phyloP scores from a whole-genome alignment of 495 filamentous ascomycete species.

The Glonium stellatum region DNA sequence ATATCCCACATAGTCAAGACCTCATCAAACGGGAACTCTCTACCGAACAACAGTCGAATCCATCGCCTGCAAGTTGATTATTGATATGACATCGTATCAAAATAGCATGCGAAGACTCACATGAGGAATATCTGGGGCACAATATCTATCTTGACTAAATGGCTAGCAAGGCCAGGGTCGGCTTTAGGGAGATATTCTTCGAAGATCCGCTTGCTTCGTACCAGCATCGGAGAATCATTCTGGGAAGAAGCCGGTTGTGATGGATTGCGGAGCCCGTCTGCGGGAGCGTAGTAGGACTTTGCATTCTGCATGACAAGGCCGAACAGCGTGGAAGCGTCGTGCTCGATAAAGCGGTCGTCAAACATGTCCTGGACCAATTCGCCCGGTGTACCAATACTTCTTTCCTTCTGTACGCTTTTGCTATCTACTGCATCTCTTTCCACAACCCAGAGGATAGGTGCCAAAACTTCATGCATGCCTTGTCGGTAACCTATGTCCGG shows the following conservation, averaged over 20 bases:
- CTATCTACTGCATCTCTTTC: conserved; percentile 69
- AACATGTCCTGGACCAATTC: conserved; percentile 56
- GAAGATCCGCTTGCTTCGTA: conserved; percentile 77
- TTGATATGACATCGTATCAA: not conserved
- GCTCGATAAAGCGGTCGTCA: conserved; percentile 68
- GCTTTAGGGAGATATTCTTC: conserved; percentile 66
- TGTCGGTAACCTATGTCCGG: conserved; percentile 84
- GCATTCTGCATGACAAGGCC: conserved; percentile 78
- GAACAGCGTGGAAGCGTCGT: conserved; percentile 86
- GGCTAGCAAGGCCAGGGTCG: conserved; percentile 74
- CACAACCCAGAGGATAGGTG: conserved; percentile 83
- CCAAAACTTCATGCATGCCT: conserved; percentile 94
- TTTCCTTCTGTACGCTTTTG: conserved; percentile 18
- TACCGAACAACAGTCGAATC: conserved; percentile 87
- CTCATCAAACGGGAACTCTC: conserved; percentile 86
- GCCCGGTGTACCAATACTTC: conserved; percentile 31
- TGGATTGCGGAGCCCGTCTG: conserved; percentile 20
- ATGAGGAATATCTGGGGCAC: conserved; percentile 96
- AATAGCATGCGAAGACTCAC: conserved; percentile 43
- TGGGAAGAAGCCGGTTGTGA: conserved; percentile 33
- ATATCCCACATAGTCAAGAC: conserved; percentile 82
- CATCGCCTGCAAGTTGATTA: conserved; percentile 57
- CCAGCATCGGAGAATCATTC: conserved; percentile 71
- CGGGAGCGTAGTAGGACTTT: conserved; percentile 77
- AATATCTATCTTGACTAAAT: conserved; percentile 78